Evolutionary conservation across 768 basidiomycete genomes (phyloP).

Genomic region (Boletus speciosus): DNA sequence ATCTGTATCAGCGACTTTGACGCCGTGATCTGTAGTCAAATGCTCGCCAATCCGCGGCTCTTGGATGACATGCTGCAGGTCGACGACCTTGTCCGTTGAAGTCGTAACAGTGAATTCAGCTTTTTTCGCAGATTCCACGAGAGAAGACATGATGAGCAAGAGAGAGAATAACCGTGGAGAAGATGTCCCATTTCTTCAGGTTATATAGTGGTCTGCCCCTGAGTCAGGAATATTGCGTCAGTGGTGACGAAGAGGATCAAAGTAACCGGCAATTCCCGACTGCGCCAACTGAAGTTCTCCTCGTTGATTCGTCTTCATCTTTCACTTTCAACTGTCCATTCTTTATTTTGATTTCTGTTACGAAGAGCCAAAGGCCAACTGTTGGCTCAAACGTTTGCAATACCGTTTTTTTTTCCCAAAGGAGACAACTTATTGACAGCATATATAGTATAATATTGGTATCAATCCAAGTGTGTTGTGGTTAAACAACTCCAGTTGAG

Average conservation of each 20-base stretch:
- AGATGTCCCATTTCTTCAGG: not conserved
- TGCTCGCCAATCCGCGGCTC: constrained; percentile 7
- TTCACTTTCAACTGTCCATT: too few species aligned
- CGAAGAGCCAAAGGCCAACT: too few species aligned
- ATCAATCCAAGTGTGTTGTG: too few species aligned
- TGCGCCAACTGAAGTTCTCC: too few species aligned
- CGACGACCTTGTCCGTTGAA: constrained; percentile 19
- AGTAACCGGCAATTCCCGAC: too few species aligned
- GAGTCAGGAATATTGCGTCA: constrained; percentile 18
- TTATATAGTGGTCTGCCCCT: constrained; percentile 11
- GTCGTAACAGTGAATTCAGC: constrained; percentile 1
- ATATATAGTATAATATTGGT: too few species aligned
- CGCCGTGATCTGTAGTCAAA: constrained; percentile 63
- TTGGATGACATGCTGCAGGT: constrained; percentile 28
- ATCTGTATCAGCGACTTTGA: constrained; percentile 58
- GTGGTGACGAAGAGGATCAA: constrained; percentile 11
- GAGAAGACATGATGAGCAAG: constrained; percentile 11
- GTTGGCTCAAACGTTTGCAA: too few species aligned
- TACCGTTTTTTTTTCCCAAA: too few species aligned
- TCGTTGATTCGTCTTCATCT: too few species aligned
- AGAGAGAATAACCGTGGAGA: not conserved
- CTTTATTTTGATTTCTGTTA: too few species aligned
- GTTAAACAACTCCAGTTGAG: too few species aligned
- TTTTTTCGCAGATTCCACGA: constrained; percentile 15
- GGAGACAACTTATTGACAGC: too few species aligned